phyloP scores from a whole-genome alignment of 225 moss, liverwort and hornwort species.

The Thuidium tamariscinum region DNA sequence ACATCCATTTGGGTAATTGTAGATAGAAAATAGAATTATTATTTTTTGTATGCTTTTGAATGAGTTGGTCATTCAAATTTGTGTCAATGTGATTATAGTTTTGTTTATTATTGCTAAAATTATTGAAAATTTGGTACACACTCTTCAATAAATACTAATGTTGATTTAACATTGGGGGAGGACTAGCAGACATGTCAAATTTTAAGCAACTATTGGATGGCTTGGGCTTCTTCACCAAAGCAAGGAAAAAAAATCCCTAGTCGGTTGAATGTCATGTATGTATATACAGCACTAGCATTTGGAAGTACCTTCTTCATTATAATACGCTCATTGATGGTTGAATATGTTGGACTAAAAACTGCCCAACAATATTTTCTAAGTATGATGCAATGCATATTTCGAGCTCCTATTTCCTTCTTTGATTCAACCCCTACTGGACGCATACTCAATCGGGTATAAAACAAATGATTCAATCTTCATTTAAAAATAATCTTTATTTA shows the following conservation, averaged over 20 bases:
- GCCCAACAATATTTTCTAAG: slow-evolving; percentile 42
- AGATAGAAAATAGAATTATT: not conserved
- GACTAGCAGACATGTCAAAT: slow-evolving; percentile 31
- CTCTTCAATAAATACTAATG: not conserved
- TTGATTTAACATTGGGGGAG: not conserved
- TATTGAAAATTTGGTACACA: not conserved
- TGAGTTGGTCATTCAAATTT: not conserved
- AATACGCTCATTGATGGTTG: slow-evolving; percentile 30
- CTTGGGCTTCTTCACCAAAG: slow-evolving; percentile 40
- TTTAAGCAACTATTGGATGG: slow-evolving; percentile 59
- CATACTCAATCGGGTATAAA: slow-evolving; percentile 44
- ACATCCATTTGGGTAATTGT: too few relatives aligned
- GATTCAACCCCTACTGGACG: slow-evolving; percentile 53
- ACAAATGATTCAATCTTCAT: not conserved
- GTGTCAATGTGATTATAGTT: not conserved
- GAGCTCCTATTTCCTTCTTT: slow-evolving; percentile 57
- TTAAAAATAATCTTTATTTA: not conserved
- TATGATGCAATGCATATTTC: slow-evolving; percentile 47
- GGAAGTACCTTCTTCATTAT: slow-evolving; percentile 49
- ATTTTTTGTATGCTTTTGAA: too few relatives aligned
- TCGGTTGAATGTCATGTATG: slow-evolving; percentile 6
- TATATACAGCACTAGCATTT: slow-evolving; percentile 34
- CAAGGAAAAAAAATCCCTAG: slow-evolving; percentile 18
- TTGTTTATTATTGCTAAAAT: not conserved
- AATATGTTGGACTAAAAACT: slow-evolving; percentile 29